Conservation (phyloP, 208 protist species). For the Trypanosoma congolense region DNA sequence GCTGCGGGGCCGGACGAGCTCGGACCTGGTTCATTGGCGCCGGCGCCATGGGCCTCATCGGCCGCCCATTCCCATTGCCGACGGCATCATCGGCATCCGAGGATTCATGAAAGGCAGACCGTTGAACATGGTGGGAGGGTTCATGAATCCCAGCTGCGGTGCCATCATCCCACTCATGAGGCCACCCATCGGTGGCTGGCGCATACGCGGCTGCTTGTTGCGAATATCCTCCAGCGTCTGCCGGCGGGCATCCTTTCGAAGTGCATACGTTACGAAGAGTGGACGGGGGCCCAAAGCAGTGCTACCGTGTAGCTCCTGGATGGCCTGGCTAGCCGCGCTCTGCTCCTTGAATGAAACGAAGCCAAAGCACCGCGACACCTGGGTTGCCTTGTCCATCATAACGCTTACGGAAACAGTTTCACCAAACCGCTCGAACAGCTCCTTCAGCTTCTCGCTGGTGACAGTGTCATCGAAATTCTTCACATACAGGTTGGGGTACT, state of each 20-base stretch:
- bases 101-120: conserved; percentile 73
- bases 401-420: conserved; percentile 95
- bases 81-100: conserved; percentile 74
- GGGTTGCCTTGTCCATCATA: conserved; percentile 94
- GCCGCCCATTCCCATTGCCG: conserved; percentile 28
- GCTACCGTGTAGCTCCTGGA: conserved; percentile 95
- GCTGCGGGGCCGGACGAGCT: conserved; percentile 29
- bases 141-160: conserved; percentile 49
- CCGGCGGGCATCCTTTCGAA: conserved; percentile 95
- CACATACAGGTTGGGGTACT: conserved; percentile 98
- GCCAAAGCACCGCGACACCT: conserved; percentile 93
- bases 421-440: conserved; percentile 95
- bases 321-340: conserved; percentile 93
- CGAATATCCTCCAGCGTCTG: conserved; percentile 91
- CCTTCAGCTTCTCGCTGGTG: conserved; percentile 92
- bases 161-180: conserved; percentile 50
- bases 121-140: conserved; percentile 49
- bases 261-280: conserved; percentile 96
- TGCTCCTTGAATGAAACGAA: conserved; percentile 97
- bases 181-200: conserved; percentile 43
- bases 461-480: conserved; percentile 98
- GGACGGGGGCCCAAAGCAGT: conserved; percentile 93
- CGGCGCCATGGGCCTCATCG: conserved; percentile 79
- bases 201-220: conserved; percentile 76
- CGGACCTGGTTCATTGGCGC: conserved; percentile 31